Evolutionary conservation across 768 basidiomycete genomes (phyloP), one percentile per base, ranked within the genome.

Genomic region (Kwoniella heveanensis): DNA sequence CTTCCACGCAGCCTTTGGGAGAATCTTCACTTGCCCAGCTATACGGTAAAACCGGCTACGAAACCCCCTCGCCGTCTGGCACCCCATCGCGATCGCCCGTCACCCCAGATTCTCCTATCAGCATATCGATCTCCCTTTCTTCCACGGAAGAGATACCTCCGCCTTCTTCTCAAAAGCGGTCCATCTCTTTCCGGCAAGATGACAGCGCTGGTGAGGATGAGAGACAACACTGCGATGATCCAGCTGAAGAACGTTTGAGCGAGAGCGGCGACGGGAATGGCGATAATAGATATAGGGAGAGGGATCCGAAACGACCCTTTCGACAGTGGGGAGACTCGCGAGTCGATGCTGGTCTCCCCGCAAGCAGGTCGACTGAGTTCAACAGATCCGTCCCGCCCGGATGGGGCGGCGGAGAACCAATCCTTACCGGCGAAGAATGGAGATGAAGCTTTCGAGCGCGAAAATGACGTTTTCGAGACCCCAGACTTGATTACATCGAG

Each of bases 311-410:
- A 39, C 59, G 65, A 54, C 70, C 74, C 74, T 76, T 76, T 76
- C 74, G 70, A 65, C 15, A 37, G 22, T 62, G 74, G 71, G 68
- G 74, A 68, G 66, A 66, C 64, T 52, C 66, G 70, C 68, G 60
- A 56, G 70, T 62, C 73, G 71, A 70, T 25, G 73, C 64, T 71
- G 37, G 58, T 67, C 65, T 75, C 71, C 55, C 69, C 70, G 46
- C 56, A 32, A 60, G 52, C 63, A 48, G 59, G 17, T 24, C 56
- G 27, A 68, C 67, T 66, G 60, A 66, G 26, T 13, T 27, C 10
- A 9, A 30, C 17, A 19, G 49, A 22, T 15, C 17, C 37, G n/a
- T 36, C n/a, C 29, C 49, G 9, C 53, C 48, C 25, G 53, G 60
- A 49, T 54, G 60, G 30, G 52, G 49, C 39, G 52, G 49, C 39